Conservation (phyloP, 1,139 yeast species). For the Diutina mesorugosa region DNA sequence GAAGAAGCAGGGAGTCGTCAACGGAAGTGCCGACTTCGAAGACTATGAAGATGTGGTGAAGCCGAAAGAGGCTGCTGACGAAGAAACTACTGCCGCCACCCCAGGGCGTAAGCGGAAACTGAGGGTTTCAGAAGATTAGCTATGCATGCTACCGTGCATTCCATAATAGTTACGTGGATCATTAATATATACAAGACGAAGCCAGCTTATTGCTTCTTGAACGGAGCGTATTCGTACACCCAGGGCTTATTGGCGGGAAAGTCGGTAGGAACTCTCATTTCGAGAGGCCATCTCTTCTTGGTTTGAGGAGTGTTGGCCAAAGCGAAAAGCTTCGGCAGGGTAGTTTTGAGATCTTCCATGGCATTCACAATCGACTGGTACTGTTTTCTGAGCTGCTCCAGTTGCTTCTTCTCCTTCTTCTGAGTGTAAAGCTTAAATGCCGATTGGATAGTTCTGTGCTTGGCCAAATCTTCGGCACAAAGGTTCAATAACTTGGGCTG, state of each 20-base stretch:
- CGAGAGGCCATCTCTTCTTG: conserved; percentile 51
- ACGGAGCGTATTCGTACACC: conserved; percentile 45
- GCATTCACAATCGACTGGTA: conserved; percentile 58
- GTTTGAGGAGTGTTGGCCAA: conserved; percentile 36
- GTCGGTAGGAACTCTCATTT: conserved; percentile 80
- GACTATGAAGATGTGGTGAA: not conserved
- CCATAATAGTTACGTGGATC: not conserved
- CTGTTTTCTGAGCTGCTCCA: conserved; percentile 43
- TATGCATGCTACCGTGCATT: not conserved
- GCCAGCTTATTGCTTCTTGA: not conserved
- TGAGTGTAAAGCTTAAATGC: conserved; percentile 69
- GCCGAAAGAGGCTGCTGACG: not conserved
- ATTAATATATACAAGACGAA: conserved; percentile 1
- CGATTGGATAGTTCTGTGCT: conserved; percentile 70
- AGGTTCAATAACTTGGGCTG: conserved; percentile 73
- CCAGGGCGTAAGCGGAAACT: not conserved
- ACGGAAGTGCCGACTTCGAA: not conserved
- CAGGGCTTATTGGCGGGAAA: conserved; percentile 81
- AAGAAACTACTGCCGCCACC: not conserved
- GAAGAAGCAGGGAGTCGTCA: conserved; percentile 16
- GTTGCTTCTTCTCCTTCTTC: conserved; percentile 29
- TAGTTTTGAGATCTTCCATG: conserved; percentile 50
- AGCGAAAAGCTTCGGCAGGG: conserved; percentile 35
- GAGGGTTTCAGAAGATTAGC: not conserved
- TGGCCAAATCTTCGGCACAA: conserved; percentile 69